Base-by-base conservation (phyloP, 2,329 filamentous ascomycete genomes). In the Aspergillus amoenus region DNA sequence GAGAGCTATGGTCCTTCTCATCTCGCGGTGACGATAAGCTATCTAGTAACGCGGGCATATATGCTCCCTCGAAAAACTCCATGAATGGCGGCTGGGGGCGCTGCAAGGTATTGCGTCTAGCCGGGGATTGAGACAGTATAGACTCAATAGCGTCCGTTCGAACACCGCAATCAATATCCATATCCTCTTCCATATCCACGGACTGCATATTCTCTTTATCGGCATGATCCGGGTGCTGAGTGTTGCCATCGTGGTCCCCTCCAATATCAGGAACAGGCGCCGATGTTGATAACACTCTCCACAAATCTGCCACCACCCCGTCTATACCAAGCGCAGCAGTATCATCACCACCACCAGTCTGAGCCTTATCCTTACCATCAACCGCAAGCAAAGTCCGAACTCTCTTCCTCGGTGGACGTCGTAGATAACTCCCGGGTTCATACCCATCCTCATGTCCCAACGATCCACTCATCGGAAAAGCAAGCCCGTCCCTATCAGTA, bases 321-420 rank as follows among this genome's bases (percentile, higher is more conserved):
- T 18, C 21, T 49, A 18, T 27, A n/a, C 13, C n/a, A 11, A 34
- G 21, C 13, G 13, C 32, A 40, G 22, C 7, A 6, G 32, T 6
- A 8, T 39, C 15, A 49, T 27, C 30, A 8, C 37, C 17, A 11
- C 18, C n/a, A 34, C 30, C 27, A 11, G 11, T 13, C 27, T 1
- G 13, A 24, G n/a, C 9, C 30, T 17, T 9, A 13, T 42, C 30
- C n/a, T 30, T 41, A 22, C 22, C 13, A n/a, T 46, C 43, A 24
- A 27, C 43, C 8, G 21, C 8, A 2, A 48, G 22, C 27, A 46
- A 54, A 37, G 52, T 43, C 50, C 52, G 41, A 11, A 41, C 39
- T 30, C 45, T 48, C 30, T 58, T 58, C n/a, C 51, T 48, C 34
- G 56, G 56, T 4, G 56, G 56, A 15, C 50, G 51, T 4, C 32